Conservation (phyloP, 441 rosid species). For the Populus hybrid region DNA sequence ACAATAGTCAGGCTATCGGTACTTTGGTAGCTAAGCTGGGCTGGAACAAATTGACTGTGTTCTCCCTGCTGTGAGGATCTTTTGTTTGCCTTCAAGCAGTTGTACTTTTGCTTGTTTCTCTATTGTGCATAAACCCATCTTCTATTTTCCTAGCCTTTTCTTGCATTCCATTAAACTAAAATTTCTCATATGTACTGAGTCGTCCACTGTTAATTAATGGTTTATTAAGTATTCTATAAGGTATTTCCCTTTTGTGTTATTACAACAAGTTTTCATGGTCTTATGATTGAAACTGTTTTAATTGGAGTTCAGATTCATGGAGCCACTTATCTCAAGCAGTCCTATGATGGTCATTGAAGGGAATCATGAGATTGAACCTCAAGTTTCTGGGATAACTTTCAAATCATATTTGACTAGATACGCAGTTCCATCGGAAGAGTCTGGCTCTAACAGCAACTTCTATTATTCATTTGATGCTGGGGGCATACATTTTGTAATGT, state of each 20-base stretch:
- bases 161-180: background rate
- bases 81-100: background rate
- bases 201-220: background rate
- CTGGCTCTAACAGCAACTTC: slow-evolving; percentile 56
- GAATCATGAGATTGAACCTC: slow-evolving; percentile 64
- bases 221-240: slow-evolving; percentile 43
- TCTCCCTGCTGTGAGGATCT: background rate
- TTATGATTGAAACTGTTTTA: slow-evolving; percentile 31
- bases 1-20: background rate
- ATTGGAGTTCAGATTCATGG: slow-evolving; percentile 56
- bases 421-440: slow-evolving; percentile 60
- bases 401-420: slow-evolving; percentile 72
- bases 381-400: slow-evolving; percentile 51
- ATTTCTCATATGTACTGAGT: background rate
- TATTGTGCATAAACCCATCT: background rate
- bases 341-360: slow-evolving; percentile 72
- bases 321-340: slow-evolving; percentile 56
- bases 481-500: slow-evolving; percentile 83
- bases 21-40: background rate
- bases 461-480: slow-evolving; percentile 89
- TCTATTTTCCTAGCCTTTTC: background rate
- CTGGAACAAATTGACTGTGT: background rate
- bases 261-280: slow-evolving; percentile 53
- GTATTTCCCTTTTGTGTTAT: slow-evolving; percentile 57
- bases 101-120: background rate